A percentile compares a stretch with the other conserved stretches of the same genome.
Evolutionary conservation across 1,284 basidiomycete genomes (phyloP).

Genomic region (Trametes sp.): DNA sequence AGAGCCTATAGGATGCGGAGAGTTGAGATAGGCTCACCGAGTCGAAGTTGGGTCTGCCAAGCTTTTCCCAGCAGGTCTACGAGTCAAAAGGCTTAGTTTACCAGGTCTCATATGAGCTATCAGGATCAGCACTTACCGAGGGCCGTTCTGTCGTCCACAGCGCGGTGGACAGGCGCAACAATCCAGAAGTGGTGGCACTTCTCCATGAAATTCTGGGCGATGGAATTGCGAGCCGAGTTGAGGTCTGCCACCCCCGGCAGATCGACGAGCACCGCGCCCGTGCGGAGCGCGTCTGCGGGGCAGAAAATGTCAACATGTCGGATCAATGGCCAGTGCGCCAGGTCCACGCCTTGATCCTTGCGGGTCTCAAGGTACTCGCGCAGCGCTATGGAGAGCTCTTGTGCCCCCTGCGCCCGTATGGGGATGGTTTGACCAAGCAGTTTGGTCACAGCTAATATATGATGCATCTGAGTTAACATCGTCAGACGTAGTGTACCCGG

Average conservation of each 20-base stretch:
- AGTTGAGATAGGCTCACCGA: neutral
- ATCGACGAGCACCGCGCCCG: slow-evolving; percentile 60
- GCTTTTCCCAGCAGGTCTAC: neutral
- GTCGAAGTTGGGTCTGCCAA: neutral
- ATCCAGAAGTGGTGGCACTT: slow-evolving; percentile 57
- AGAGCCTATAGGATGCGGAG: too few species aligned
- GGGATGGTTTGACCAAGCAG: too few species aligned
- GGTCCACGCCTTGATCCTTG: too few species aligned
- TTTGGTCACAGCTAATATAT: too few species aligned
- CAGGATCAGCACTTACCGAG: neutral
- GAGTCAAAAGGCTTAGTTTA: neutral
- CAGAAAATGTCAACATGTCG: slow-evolving; percentile 58
- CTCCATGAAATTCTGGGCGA: slow-evolving; percentile 60
- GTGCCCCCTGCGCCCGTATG: too few species aligned
- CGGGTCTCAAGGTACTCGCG: too few species aligned
- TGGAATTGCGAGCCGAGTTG: slow-evolving; percentile 56
- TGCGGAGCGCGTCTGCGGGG: slow-evolving; percentile 46
- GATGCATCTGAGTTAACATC: too few species aligned
- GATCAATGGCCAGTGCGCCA: slow-evolving; percentile 66
- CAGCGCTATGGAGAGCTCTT: too few species aligned
- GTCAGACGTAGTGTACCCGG: too few species aligned
- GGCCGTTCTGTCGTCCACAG: slow-evolving; percentile 4
- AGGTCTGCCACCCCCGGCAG: slow-evolving; percentile 63
- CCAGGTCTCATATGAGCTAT: too few species aligned
- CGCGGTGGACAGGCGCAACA: slow-evolving; percentile 39